These are phyloP conservation scores for Kluyveromyces starmeri DNA, from an alignment of 805 yeast species.

Conservation along the genomic window DNA sequence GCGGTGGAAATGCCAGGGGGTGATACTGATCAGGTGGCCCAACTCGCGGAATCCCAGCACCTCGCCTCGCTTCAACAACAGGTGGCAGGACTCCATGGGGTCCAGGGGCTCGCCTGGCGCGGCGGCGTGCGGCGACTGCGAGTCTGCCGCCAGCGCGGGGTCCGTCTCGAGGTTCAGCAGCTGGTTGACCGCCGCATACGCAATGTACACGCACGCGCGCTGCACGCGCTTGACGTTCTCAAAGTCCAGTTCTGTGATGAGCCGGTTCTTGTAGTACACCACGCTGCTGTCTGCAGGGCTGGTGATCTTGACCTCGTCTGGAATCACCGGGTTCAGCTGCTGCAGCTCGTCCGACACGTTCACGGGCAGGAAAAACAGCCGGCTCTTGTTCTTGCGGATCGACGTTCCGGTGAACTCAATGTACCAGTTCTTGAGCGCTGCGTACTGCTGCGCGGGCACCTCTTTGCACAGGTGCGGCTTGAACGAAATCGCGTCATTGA, in stretches of 20 bases:
- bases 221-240: constrained; percentile 20
- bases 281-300: constrained; percentile 13
- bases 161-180: constrained; percentile 18
- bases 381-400: constrained; percentile 18
- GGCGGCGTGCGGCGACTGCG: constrained; percentile 1
- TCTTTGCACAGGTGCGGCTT: constrained; percentile 21
- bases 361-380: constrained; percentile 18
- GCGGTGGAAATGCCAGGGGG: constrained; percentile 91
- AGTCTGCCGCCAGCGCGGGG: neutral
- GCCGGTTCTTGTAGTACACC: constrained; percentile 18
- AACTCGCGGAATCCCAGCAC: constrained; percentile 78
- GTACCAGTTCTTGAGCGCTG: constrained; percentile 14
- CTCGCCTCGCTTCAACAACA: constrained; percentile 53
- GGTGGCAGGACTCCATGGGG: constrained; percentile 12
- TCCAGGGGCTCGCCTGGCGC: constrained; percentile 1
- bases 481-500: constrained; percentile 20
- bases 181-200: constrained; percentile 18
- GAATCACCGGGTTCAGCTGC: constrained; percentile 18
- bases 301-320: constrained; percentile 15
- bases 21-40: constrained; percentile 72
- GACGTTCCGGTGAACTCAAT: constrained; percentile 21
- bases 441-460: constrained; percentile 18
- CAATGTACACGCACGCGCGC: constrained; percentile 18
- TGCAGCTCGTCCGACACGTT: constrained; percentile 21
- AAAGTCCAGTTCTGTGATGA: constrained; percentile 18